Evolutionary conservation across 2,329 filamentous ascomycete genomes (phyloP).

Genomic region (Botrytis cinerea): DNA sequence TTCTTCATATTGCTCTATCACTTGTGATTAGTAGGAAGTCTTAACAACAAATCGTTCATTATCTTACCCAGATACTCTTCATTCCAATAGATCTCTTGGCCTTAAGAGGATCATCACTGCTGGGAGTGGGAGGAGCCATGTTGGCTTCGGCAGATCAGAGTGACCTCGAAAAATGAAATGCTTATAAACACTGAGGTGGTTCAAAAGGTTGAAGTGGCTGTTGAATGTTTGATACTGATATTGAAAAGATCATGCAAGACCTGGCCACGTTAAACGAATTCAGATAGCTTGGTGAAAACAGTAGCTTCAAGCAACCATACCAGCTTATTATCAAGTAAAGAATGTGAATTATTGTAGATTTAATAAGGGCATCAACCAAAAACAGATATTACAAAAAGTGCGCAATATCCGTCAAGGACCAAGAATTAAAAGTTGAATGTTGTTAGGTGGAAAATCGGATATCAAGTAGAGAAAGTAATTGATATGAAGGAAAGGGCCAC

Average conservation of each 20-base stretch:
- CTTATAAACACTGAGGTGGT: not conserved
- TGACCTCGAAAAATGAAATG: not conserved
- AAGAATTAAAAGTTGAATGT: not conserved
- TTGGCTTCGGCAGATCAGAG: not conserved
- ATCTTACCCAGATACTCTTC: not conserved
- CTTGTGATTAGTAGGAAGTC: not conserved
- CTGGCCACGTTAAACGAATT: not conserved
- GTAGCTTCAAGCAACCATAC: not conserved
- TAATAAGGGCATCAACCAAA: not conserved
- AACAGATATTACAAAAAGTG: not conserved
- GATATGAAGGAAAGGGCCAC: not conserved
- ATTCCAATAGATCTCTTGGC: not conserved
- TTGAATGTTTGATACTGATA: not conserved
- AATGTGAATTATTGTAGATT: too few species aligned
- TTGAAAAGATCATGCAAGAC: not conserved
- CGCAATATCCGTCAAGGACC: not conserved
- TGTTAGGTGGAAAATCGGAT: not conserved
- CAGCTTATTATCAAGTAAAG: not conserved
- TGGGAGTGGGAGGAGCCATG: not conserved
- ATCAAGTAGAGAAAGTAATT: not conserved
- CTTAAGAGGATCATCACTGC: not conserved
- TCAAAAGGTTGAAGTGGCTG: not conserved
- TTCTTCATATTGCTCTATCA: not conserved
- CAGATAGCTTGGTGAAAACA: not conserved
- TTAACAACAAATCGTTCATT: fast-evolving